These are phyloP conservation scores for Ceratopteris richardii DNA, from an alignment of 75 land plant species.

Conservation along the genomic window DNA sequence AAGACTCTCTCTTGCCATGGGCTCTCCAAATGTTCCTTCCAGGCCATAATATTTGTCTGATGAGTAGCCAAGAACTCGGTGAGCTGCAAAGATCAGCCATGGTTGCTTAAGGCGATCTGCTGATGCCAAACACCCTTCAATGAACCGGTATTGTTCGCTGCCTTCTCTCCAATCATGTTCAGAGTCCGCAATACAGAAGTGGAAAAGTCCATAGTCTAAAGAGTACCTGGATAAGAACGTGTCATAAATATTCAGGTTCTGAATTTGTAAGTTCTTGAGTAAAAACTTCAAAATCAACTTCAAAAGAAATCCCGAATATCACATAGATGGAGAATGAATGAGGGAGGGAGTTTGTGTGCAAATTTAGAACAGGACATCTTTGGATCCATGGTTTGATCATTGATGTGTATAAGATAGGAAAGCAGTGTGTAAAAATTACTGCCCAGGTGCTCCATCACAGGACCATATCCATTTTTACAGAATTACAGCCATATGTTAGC, in stretches of 20 bases:
- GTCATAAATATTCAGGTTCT: too few species aligned
- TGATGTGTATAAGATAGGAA: too few species aligned
- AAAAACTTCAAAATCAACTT: not conserved
- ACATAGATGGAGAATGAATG: too few species aligned
- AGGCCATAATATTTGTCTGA: constrained; percentile 47
- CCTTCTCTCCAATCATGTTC: constrained; percentile 93
- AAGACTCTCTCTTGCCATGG: constrained; percentile 82
- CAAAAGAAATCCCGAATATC: too few species aligned
- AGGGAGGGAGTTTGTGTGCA: too few species aligned
- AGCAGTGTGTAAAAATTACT: too few species aligned
- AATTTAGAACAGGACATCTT: too few species aligned
- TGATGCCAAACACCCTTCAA: constrained; percentile 76
- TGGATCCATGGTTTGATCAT: too few species aligned
- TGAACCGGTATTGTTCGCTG: constrained; percentile 77
- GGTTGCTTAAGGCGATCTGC: constrained; percentile 92
- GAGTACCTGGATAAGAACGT: constrained; percentile 62
- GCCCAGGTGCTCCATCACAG: too few species aligned
- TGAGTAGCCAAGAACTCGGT: constrained; percentile 88
- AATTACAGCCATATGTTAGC: too few species aligned
- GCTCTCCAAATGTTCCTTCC: constrained; percentile 77
- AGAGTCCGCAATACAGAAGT: constrained; percentile 85
- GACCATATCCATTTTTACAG: too few species aligned
- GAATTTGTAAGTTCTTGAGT: not conserved
- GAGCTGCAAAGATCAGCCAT: constrained; percentile 91
- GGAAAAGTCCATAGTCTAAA: constrained; percentile 83